Evolutionary conservation across 2,329 filamentous ascomycete genomes (phyloP).

Genomic region (Penicillium sp.): DNA sequence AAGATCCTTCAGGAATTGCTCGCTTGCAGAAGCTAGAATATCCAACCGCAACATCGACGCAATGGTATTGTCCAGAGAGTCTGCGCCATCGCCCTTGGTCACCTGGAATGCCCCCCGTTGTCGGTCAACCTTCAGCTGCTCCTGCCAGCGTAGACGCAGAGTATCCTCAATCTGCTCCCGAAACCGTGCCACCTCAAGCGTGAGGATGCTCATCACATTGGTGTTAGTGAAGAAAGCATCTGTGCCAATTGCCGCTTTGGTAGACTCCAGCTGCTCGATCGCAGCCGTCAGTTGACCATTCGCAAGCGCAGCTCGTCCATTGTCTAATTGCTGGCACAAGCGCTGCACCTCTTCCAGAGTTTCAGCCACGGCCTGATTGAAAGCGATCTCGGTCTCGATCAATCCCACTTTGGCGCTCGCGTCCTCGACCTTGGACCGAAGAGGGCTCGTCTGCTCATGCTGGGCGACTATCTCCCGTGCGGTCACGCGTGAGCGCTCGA

Average conservation of each 20-base stretch:
- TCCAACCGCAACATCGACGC: slow-evolving; percentile 33
- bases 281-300: slow-evolving; percentile 49
- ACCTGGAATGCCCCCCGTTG: slow-evolving; percentile 60
- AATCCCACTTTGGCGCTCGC: slow-evolving; percentile 56
- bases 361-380: slow-evolving; percentile 56
- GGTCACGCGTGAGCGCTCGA: slow-evolving; percentile 74
- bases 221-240: slow-evolving; percentile 36
- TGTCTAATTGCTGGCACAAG: slow-evolving; percentile 52
- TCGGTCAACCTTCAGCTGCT: slow-evolving; percentile 64
- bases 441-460: slow-evolving; percentile 67
- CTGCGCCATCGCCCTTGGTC: slow-evolving; percentile 47
- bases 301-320: slow-evolving; percentile 48
- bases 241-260: slow-evolving; percentile 32
- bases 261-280: slow-evolving; percentile 52
- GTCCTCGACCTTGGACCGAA: slow-evolving; percentile 66
- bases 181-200: slow-evolving; percentile 65
- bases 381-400: slow-evolving; percentile 60
- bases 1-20: slow-evolving; percentile 37
- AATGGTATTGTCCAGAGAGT: slow-evolving; percentile 34
- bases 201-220: slow-evolving; percentile 58
- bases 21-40: slow-evolving; percentile 32
- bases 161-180: slow-evolving; percentile 66
- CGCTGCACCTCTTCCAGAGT: slow-evolving; percentile 54
- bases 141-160: slow-evolving; percentile 70
- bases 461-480: slow-evolving; percentile 79